phyloP scores from a whole-genome alignment of 2,329 filamentous ascomycete genomes.

The Coleophoma cylindrospora region DNA sequence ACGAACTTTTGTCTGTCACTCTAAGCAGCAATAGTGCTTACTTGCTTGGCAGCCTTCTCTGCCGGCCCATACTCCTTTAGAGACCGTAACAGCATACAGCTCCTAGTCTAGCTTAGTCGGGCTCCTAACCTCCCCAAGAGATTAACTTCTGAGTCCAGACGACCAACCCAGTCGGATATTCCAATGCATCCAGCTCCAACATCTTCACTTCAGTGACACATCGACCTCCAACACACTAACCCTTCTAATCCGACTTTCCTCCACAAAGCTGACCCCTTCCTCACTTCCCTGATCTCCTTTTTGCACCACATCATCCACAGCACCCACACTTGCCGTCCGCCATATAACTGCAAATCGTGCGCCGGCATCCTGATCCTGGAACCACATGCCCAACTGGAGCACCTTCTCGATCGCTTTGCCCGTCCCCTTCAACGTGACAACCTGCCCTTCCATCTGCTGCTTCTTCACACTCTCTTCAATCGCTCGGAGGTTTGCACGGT shows the following conservation, averaged over 20 bases:
- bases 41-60: no score
- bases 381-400: conserved; percentile 20
- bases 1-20: no score
- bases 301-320: conserved; percentile 26
- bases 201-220: no score
- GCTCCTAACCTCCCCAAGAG: no score
- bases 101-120: no score
- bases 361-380: conserved; percentile 19
- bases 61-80: no score
- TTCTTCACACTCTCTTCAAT: conserved; percentile 13
- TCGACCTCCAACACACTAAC: conserved; percentile 24
- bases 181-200: no score
- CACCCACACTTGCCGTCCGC: conserved; percentile 25
- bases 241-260: conserved; percentile 15
- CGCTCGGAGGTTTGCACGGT: conserved; percentile 7
- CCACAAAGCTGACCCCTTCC: conserved; percentile 6
- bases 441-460: conserved; percentile 9
- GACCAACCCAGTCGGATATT: no score
- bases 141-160: no score
- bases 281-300: background rate
- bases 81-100: no score
- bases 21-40: no score
- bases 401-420: conserved; percentile 26
- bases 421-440: conserved; percentile 25
- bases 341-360: conserved; percentile 13